Evolutionary conservation across 2,329 filamentous ascomycete species (phyloP).

Genomic region (Cercospora sp.): DNA sequence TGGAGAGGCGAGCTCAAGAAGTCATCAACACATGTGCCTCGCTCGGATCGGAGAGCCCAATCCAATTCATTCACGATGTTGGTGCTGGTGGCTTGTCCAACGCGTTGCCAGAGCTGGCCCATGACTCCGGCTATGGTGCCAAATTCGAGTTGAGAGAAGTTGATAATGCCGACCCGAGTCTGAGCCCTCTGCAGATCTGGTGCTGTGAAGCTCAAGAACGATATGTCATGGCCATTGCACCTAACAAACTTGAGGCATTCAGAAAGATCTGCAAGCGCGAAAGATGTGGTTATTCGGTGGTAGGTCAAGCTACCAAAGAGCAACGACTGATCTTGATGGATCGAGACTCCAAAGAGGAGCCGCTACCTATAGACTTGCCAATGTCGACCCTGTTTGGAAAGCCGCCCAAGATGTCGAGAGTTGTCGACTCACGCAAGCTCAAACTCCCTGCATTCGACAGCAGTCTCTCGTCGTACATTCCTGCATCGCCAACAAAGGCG

Average conservation of each 20-base stretch:
- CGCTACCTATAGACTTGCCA: conserved; percentile 81
- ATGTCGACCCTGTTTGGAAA: conserved; percentile 89
- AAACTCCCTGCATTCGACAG: conserved; percentile 72
- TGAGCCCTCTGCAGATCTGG: conserved; percentile 97
- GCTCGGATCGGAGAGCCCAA: conserved; percentile 81
- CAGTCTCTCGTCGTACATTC: conserved; percentile 66
- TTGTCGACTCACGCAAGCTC: conserved; percentile 68
- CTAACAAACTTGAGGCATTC: conserved; percentile 72
- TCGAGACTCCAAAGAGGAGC: conserved; percentile 70
- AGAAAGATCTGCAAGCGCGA: conserved; percentile 73
- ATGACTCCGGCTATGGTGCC: conserved; percentile 87
- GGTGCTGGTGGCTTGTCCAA: conserved; percentile 86
- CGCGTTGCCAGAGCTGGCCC: conserved; percentile 83
- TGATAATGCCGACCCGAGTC: conserved; percentile 82
- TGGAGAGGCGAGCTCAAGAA: conserved; percentile 93
- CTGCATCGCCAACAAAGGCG: conserved; percentile 49
- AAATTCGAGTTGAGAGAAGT: conserved; percentile 93
- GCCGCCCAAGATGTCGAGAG: conserved; percentile 75
- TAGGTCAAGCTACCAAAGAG: conserved; percentile 74
- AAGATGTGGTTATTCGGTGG: conserved; percentile 87
- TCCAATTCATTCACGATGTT: conserved; percentile 96
- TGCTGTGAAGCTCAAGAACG: conserved; percentile 96
- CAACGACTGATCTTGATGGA: conserved; percentile 79
- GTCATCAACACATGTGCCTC: conserved; percentile 93
- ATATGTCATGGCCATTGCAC: conserved; percentile 87